A percentile compares a stretch with the other conserved stretches of the same genome.
Conservation (phyloP, 495 filamentous ascomycete genomes). For the Penicillium cataractarum region DNA sequence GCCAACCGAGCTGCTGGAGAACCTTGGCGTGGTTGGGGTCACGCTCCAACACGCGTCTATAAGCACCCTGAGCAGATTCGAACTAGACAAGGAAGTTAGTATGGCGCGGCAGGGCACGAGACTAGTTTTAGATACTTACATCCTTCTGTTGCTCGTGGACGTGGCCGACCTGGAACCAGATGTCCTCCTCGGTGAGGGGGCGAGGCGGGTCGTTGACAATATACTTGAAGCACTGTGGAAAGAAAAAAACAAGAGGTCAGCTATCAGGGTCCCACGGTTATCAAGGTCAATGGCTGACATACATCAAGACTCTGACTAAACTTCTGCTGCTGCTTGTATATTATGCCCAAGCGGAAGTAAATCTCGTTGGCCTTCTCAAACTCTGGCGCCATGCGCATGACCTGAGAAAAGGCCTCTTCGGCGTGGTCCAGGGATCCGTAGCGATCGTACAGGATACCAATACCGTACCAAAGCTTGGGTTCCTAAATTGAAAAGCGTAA, state of each 20-base stretch:
- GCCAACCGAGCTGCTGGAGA: slow-evolving; percentile 95
- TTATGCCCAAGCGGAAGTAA: slow-evolving; percentile 97
- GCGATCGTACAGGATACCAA: slow-evolving; percentile 95
- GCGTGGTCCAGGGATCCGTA: slow-evolving; percentile 98
- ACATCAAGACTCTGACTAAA: slow-evolving; percentile 91
- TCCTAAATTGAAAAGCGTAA: slow-evolving; percentile 60
- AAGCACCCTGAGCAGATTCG: slow-evolving; percentile 87
- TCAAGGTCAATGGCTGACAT: slow-evolving; percentile 27
- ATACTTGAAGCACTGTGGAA: slow-evolving; percentile 87
- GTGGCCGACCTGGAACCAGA: slow-evolving; percentile 99
- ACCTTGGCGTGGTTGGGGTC: slow-evolving; percentile 98
- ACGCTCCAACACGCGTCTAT: slow-evolving; percentile 88
- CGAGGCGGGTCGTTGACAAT: slow-evolving; percentile 93
- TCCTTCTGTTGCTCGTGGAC: slow-evolving; percentile 99
- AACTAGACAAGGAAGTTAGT: slow-evolving; percentile 59
- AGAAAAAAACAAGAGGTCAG: slow-evolving; percentile 11
- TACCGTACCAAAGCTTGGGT: slow-evolving; percentile 98
- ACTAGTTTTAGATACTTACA: slow-evolving; percentile 56
- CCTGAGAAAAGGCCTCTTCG: slow-evolving; percentile 97
- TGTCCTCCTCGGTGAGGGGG: slow-evolving; percentile 95
- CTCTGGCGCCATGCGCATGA: slow-evolving; percentile 97
- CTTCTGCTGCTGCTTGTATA: slow-evolving; percentile 98
- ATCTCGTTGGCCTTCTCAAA: slow-evolving; percentile 99
- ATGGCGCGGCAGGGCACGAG: background rate
- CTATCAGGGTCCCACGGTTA: background rate